Conservation (phyloP, 805 yeast genomes). For the Metschnikowia shivogae region DNA sequence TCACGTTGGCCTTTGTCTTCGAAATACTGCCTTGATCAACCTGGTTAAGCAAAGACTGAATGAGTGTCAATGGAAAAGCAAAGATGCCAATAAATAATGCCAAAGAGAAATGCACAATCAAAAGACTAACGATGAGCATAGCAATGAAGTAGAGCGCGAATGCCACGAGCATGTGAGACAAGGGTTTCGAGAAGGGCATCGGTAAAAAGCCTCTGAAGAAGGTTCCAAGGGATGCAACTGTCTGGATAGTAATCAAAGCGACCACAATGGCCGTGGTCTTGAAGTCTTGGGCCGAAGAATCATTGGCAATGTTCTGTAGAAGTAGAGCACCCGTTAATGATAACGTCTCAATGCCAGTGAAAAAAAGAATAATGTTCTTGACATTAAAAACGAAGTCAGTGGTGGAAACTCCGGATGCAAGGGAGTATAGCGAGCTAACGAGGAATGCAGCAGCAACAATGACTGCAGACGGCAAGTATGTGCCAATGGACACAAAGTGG, state of each 20-base stretch:
- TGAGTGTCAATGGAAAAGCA: slow-evolving; percentile 72
- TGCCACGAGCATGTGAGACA: slow-evolving; percentile 33
- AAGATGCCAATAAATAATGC: slow-evolving; percentile 66
- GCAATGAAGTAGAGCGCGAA: slow-evolving; percentile 56
- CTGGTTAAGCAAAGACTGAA: slow-evolving; percentile 34
- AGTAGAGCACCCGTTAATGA: slow-evolving; percentile 22
- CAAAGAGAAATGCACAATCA: slow-evolving; percentile 81
- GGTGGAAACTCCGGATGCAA: slow-evolving; percentile 40
- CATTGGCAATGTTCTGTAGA: slow-evolving; percentile 24
- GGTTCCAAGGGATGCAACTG: slow-evolving; percentile 4
- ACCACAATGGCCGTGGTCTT: not conserved
- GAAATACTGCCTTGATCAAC: slow-evolving; percentile 7
- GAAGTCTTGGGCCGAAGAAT: not conserved
- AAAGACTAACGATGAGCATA: slow-evolving; percentile 62
- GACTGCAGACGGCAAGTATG: slow-evolving; percentile 84
- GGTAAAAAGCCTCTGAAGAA: not conserved
- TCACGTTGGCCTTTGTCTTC: slow-evolving; percentile 14
- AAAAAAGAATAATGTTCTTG: slow-evolving; percentile 23
- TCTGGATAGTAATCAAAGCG: slow-evolving; percentile 1
- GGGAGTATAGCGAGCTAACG: slow-evolving; percentile 57
- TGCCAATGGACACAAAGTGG: slow-evolving; percentile 86
- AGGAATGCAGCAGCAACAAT: slow-evolving; percentile 66
- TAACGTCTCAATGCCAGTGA: slow-evolving; percentile 25
- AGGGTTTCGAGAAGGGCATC: slow-evolving; percentile 17
- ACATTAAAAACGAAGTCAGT: slow-evolving; percentile 20